Conservation (phyloP, 306 rosid genomes). For the Sicyos baderoa region DNA sequence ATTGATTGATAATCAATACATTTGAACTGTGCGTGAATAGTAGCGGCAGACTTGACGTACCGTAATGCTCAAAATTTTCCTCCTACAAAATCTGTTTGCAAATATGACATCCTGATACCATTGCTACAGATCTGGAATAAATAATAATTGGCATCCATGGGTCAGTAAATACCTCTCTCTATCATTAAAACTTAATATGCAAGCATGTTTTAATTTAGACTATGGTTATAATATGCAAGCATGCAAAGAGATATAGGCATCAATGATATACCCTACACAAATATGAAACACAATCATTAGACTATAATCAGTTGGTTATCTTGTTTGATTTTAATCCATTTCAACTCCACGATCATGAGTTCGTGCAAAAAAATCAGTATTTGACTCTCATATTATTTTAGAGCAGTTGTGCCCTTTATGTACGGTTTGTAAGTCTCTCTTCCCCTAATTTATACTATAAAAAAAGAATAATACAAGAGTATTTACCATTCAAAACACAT, state of each 20-base stretch:
- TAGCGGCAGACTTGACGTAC: background rate
- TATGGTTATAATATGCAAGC: constrained; percentile 7
- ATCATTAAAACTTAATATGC: background rate
- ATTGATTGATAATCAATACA: background rate
- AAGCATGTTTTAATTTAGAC: constrained; percentile 2
- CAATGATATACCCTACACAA: constrained; percentile 8
- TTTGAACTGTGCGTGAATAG: background rate
- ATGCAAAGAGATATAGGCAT: background rate
- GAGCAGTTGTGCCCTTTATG: no score
- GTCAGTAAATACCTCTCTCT: background rate
- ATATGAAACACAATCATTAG: constrained; percentile 8
- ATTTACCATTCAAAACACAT: no score
- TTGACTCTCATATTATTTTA: no score
- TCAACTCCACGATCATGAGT: no score
- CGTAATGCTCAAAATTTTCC: background rate
- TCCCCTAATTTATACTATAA: no score
- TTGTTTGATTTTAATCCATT: no score
- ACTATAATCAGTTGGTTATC: no score
- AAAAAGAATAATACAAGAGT: no score
- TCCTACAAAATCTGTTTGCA: background rate
- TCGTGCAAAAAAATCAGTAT: no score
- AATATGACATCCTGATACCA: background rate
- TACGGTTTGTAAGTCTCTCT: no score
- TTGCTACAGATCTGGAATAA: background rate
- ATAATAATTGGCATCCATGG: constrained; percentile 8